Base-by-base conservation (phyloP, 2,329 filamentous ascomycete genomes). In the Colletotrichum nymphaeae region DNA sequence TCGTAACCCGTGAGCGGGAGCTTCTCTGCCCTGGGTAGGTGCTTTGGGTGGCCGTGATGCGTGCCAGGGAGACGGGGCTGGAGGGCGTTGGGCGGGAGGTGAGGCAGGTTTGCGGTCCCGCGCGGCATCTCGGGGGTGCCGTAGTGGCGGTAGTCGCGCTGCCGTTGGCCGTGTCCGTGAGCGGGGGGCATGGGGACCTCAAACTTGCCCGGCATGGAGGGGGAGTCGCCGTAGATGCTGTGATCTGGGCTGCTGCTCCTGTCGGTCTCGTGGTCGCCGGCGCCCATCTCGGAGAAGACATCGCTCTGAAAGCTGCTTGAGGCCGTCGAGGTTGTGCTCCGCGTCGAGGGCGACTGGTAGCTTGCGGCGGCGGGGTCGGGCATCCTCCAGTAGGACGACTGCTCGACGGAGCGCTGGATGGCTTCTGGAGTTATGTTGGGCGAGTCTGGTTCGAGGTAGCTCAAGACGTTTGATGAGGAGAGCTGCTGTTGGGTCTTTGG, bases 401-500 rank as follows among this genome's bases (percentile, higher is more conserved):
- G 78, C 19, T 79, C 78, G 28, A 83, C 76, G 1, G 81, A 79
- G 24, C 78, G 79, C 37, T 78, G 78, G 64, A 82, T 81, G 32
- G 75, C 76, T 62, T 84, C 83, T 0, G 79, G 74, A 0, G 81
- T 83, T 6, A 81, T 67, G 74, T 86, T 84, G 59, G 90, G 87
- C 72, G 90, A 90, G 73, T 90, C 90, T 63, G 86, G 85, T 78
- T 91, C 89, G 72, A 91, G 85, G 78, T 89, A 91, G 76, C 87
- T 87, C 53, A 91, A 81, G 26, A 83, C 83, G 69, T 84, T 80
- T 76, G 42, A 73, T 64, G n/a, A 49, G 16, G 42, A 49, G 7
- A 49, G 42, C 42, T 49, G 74, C 1, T 57, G 65, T 6, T 73
- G 67, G 28, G 57, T 76, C 76, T 68, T 58, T 14, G 58, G 75